These are phyloP conservation scores for Metarhizium rileyi DNA, from an alignment of 2,329 filamentous ascomycete genomes.

Conservation along the genomic window DNA sequence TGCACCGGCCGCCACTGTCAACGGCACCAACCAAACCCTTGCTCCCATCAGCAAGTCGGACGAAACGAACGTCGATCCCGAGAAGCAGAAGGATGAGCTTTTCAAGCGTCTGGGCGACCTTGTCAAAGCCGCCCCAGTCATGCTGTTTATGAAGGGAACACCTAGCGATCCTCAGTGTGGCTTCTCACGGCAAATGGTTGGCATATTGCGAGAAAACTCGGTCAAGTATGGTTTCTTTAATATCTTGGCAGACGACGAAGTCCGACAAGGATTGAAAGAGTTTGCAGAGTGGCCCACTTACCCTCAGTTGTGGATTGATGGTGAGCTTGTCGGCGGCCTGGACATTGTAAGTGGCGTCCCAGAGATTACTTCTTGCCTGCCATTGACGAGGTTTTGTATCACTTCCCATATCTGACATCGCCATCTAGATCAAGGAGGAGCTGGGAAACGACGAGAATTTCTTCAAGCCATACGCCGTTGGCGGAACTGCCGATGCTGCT, in stretches of 20 bases:
- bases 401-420: not conserved
- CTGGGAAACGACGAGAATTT: constrained; percentile 76
- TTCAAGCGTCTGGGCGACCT: constrained; percentile 71
- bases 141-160: constrained; percentile 99
- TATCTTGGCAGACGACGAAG: constrained; percentile 94
- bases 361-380: not conserved
- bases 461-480: constrained; percentile 61
- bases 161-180: constrained; percentile 81
- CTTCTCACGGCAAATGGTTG: constrained; percentile 85
- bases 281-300: constrained; percentile 98
- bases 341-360: constrained; percentile 70
- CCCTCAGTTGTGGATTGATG: constrained; percentile 86
- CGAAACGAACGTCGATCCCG: constrained; percentile 34
- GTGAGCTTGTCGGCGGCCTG: constrained; percentile 83
- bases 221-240: constrained; percentile 99
- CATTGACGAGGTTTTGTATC: not conserved
- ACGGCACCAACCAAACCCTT: constrained; percentile 27
- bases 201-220: constrained; percentile 74
- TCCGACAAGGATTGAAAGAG: constrained; percentile 91
- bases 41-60: constrained; percentile 31
- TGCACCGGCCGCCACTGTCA: constrained; percentile 24
- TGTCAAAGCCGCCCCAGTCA: constrained; percentile 91
- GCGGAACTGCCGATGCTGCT: constrained; percentile 29
- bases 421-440: constrained; percentile 77
- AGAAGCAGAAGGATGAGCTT: constrained; percentile 70